Evolutionary conservation across 2,329 filamentous ascomycete species (phyloP).

Genomic region (Metarhizium sp.): DNA sequence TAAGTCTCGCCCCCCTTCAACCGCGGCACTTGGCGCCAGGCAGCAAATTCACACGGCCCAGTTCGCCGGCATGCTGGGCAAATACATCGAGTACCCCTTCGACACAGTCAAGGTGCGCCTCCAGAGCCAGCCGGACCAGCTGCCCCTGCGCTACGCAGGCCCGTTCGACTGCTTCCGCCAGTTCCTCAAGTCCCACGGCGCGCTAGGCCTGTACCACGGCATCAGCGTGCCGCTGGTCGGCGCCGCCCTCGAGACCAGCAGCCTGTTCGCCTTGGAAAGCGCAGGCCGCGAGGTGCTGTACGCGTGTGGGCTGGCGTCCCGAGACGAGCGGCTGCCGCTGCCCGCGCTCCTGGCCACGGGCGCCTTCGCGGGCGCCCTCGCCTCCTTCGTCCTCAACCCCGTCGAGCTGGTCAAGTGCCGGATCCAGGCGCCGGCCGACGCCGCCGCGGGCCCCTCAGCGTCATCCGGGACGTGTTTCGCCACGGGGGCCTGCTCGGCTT

Average conservation of each 20-base stretch:
- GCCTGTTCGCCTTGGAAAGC: conserved; percentile 82
- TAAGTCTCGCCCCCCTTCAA: too few species aligned
- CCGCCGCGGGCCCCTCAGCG: conserved; percentile 50
- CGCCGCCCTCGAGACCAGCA: conserved; percentile 85
- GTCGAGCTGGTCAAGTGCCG: conserved; percentile 83
- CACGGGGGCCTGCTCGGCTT: conserved; percentile 79
- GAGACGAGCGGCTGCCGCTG: conserved; percentile 59
- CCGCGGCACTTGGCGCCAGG: too few species aligned
- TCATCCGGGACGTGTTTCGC: conserved; percentile 72
- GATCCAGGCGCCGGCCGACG: conserved; percentile 67
- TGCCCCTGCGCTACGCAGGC: conserved; percentile 73
- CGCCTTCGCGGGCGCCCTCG: conserved; percentile 78
- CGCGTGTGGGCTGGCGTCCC: conserved; percentile 35
- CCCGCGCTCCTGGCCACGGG: conserved; percentile 68
- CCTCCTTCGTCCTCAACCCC: conserved; percentile 83
- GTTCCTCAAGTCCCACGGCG: conserved; percentile 69
- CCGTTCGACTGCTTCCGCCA: conserved; percentile 91
- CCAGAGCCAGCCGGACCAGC: conserved; percentile 83
- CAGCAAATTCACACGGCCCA: conserved; percentile 21
- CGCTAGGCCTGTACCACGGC: conserved; percentile 77
- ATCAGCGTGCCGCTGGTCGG: conserved; percentile 86
- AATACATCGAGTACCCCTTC: conserved; percentile 97
- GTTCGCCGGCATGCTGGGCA: conserved; percentile 79
- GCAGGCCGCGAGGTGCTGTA: conserved; percentile 47
- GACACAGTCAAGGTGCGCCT: conserved; percentile 97